Percentiles rank a stretch among this genome's conserved stretches.
These are phyloP conservation scores for Aspergillus sp. DNA, from an alignment of 2,329 filamentous ascomycete genomes.

Conservation along the genomic window DNA sequence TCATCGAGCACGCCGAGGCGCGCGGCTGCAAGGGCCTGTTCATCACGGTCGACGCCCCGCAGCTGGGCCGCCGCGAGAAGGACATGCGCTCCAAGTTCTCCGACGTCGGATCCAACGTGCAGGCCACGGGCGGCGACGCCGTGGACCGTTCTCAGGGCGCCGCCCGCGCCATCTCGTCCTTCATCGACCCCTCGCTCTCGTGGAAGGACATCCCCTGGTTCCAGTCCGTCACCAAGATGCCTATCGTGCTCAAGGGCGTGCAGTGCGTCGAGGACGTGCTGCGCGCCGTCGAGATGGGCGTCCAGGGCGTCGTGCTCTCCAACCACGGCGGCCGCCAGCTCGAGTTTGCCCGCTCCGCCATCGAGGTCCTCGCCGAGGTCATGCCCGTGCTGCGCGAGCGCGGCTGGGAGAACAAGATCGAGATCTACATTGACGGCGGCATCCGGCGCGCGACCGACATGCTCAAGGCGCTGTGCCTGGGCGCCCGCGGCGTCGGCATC, in stretches of 20 bases:
- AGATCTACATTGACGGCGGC: conserved; percentile 89
- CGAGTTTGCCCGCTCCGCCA: conserved; percentile 82
- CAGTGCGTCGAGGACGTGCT: conserved; percentile 95
- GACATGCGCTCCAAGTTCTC: conserved; percentile 94
- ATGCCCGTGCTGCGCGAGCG: conserved; percentile 79
- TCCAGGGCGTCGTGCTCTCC: conserved; percentile 87
- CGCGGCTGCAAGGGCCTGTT: conserved; percentile 94
- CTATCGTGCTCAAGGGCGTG: conserved; percentile 93
- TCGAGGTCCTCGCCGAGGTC: conserved; percentile 90
- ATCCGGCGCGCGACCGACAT: conserved; percentile 89
- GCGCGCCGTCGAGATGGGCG: conserved; percentile 74
- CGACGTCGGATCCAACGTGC: conserved; percentile 79
- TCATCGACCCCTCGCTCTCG: conserved; percentile 90
- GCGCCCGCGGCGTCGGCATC: conserved; percentile 88
- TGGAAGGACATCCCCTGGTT: conserved; percentile 98
- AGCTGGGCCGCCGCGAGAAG: conserved; percentile 91
- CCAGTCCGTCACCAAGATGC: conserved; percentile 83
- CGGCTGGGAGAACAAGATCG: conserved; percentile 72
- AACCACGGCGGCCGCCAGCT: conserved; percentile 96
- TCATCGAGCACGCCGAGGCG: conserved; percentile 85
- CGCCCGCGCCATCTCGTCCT: conserved; percentile 88
- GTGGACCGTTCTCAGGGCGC: conserved; percentile 90
- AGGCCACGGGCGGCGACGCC: conserved; percentile 60
- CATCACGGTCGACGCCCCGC: conserved; percentile 96
- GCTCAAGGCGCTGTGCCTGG: conserved; percentile 89